Conservation (phyloP, 257 asterid genomes). For the Ocimum tenuiflorum region DNA sequence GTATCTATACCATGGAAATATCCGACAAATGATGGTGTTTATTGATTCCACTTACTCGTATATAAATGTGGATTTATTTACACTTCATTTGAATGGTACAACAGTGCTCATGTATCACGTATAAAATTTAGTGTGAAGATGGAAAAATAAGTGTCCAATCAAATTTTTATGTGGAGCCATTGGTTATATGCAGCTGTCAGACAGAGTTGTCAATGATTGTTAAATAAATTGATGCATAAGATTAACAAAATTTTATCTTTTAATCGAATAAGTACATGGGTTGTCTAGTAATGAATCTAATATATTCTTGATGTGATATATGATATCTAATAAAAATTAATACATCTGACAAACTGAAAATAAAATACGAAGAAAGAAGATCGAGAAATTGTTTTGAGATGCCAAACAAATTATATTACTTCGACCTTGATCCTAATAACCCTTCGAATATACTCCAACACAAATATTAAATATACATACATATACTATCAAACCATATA, state of each 20-base stretch:
- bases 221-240: neutral
- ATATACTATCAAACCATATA: no score
- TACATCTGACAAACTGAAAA: neutral
- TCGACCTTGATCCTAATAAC: no score
- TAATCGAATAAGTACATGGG: neutral
- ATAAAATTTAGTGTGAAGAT: no score
- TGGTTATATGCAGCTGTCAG: neutral
- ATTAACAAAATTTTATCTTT: neutral
- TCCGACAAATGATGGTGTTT: no score
- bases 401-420: no score
- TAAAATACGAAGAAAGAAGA: neutral
- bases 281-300: neutral
- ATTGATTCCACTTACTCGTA: no score
- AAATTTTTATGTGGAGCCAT: slow-evolving; percentile 1
- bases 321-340: neutral
- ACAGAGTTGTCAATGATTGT: neutral
- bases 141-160: neutral
- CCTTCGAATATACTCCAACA: neutral
- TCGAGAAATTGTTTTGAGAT: neutral
- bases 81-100: no score
- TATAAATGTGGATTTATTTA: no score
- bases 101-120: no score
- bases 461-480: neutral
- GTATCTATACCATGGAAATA: no score
- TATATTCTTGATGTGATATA: neutral